These are phyloP conservation scores for Polysphondylium violaceum DNA, from an alignment of 78 protist genomes.

Conservation along the genomic window DNA sequence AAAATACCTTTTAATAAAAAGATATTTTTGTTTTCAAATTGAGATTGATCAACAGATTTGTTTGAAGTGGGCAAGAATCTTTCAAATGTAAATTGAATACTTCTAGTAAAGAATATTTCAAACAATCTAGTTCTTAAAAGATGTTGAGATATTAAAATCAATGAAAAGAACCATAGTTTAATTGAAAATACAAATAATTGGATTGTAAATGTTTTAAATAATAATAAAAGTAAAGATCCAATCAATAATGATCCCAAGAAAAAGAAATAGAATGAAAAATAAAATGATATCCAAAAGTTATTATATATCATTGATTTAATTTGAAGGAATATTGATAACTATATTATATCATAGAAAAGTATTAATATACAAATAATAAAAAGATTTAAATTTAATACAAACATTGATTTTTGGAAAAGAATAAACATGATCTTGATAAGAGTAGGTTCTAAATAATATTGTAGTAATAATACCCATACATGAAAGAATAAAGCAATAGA, in stretches of 20 bases:
- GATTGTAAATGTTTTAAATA: constrained; percentile 41
- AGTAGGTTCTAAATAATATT: constrained; percentile 20
- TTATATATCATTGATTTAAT: constrained; percentile 25
- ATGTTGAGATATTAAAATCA: constrained; percentile 37
- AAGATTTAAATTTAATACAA: not conserved
- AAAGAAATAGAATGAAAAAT: constrained; percentile 48
- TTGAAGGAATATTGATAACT: constrained; percentile 11
- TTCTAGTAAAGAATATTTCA: constrained; percentile 32
- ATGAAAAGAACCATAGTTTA: constrained; percentile 32
- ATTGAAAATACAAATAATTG: constrained; percentile 16
- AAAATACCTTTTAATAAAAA: constrained; percentile 30
- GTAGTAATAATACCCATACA: not conserved
- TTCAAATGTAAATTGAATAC: constrained; percentile 34
- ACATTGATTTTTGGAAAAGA: constrained; percentile 54
- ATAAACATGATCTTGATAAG: constrained; percentile 35
- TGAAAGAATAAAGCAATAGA: constrained; percentile 12
- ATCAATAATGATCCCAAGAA: constrained; percentile 10
- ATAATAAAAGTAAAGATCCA: constrained; percentile 18
- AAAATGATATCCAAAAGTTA: constrained; percentile 41
- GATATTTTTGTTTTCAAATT: constrained; percentile 21
- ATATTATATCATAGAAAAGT: not conserved
- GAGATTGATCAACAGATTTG: not conserved
- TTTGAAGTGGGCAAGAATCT: constrained; percentile 7
- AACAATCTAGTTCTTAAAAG: constrained; percentile 9
- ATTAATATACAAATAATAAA: not conserved